Percentiles rank a stretch among this genome's conserved stretches.
Evolutionary conservation across 169 alveolate species (phyloP).

Genomic region (Blepharisma undulans): DNA sequence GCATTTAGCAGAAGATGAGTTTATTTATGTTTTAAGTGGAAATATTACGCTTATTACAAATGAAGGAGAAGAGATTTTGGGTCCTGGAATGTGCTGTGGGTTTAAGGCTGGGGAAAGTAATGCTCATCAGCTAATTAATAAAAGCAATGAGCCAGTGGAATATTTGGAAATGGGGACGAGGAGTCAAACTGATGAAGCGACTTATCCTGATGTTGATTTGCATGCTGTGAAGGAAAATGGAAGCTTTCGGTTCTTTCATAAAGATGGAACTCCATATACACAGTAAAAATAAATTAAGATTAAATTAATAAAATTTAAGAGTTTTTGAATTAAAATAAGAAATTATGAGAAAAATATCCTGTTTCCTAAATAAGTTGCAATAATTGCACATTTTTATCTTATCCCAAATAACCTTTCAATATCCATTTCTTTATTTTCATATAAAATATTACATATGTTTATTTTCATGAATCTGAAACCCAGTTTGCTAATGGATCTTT

Average conservation of each 20-base stretch:
- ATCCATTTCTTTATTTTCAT: too few relatives aligned
- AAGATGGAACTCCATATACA: background rate
- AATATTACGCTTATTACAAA: background rate
- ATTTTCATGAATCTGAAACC: too few relatives aligned
- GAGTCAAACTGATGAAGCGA: background rate
- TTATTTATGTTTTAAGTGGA: background rate
- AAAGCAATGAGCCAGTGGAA: background rate
- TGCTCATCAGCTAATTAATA: background rate
- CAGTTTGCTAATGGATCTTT: too few relatives aligned
- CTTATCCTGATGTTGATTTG: background rate
- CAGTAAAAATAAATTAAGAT: too few relatives aligned
- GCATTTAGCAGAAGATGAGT: background rate
- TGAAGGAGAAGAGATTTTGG: background rate
- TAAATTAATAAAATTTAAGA: too few relatives aligned
- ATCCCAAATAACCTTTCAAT: too few relatives aligned
- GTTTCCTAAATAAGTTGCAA: too few relatives aligned
- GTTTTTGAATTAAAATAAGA: too few relatives aligned
- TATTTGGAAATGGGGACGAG: background rate
- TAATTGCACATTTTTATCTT: too few relatives aligned
- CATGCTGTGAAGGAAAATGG: background rate
- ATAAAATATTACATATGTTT: too few relatives aligned
- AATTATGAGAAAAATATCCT: too few relatives aligned
- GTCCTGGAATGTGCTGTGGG: background rate
- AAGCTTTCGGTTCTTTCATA: background rate
- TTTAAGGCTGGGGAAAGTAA: background rate